phyloP scores from a whole-genome alignment of 306 rosid genomes.

The Hippophae tibetana region DNA sequence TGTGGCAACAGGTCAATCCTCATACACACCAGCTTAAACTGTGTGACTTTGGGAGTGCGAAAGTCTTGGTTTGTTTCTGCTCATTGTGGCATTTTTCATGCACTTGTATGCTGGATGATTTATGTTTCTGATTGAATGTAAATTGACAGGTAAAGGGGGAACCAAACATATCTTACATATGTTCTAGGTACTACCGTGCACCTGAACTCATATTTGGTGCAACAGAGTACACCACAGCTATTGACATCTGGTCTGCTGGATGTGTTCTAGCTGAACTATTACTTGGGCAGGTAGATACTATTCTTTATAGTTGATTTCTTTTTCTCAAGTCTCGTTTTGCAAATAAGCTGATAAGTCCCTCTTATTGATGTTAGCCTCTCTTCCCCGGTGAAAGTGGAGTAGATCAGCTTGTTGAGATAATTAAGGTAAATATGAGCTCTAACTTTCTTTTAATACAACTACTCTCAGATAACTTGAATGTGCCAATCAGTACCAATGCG shows the following conservation, averaged over 20 bases:
- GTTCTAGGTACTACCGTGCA: constrained; percentile 93
- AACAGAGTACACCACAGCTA: constrained; percentile 82
- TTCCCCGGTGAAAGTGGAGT: constrained; percentile 95
- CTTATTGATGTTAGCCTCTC: constrained; percentile 50
- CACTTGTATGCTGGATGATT: neutral
- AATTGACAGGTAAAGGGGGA: constrained; percentile 74
- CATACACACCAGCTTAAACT: constrained; percentile 84
- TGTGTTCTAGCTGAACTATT: constrained; percentile 87
- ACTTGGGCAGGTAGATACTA: constrained; percentile 67
- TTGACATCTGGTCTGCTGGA: constrained; percentile 97
- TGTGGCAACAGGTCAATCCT: constrained; percentile 58
- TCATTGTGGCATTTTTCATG: neutral
- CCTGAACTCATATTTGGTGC: constrained; percentile 96
- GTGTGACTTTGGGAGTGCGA: constrained; percentile 94
- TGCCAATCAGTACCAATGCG: too few relatives aligned
- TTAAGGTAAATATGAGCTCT: constrained; percentile 45
- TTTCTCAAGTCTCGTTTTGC: constrained; percentile 4
- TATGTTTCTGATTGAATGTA: neutral
- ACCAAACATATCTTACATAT: constrained; percentile 88
- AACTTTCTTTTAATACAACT: neutral
- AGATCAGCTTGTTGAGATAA: constrained; percentile 87
- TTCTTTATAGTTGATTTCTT: constrained; percentile 3
- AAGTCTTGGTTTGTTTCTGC: constrained; percentile 74
- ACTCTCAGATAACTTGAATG: neutral
- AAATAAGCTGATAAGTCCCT: constrained; percentile 2